Evolutionary conservation across 2,329 filamentous ascomycete genomes (phyloP), one percentile per base, ranked within the genome.

Genomic region (Pseudonectria foliicola): DNA sequence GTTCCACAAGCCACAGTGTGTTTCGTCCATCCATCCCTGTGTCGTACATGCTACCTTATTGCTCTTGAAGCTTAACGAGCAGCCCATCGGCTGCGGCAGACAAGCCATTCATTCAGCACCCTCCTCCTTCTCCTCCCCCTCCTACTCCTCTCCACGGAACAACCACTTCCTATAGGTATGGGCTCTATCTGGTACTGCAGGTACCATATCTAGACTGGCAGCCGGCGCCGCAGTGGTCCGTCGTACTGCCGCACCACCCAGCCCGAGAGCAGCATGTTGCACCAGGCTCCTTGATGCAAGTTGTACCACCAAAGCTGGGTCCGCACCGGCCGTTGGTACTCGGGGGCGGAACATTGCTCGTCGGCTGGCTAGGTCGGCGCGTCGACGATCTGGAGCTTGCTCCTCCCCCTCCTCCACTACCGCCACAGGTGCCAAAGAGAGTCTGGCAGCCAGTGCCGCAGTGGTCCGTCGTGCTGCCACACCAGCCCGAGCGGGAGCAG

Each of bases 401-500:
- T 6, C 18, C 18, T 5, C 18, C 18, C 5, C 18, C 18, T 21
- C 18, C 18, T 5, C 18, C 18, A 8, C 18, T 8, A 6, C 18
- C 38, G 2, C 38, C 45, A 18, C 56, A 59, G 4, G 37, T 50
- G 1, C 58, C 58, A 16, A 47, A 61, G 2, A 38, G 46, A 3
- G 54, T 42, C 43, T 67, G 64, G 39, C 64, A 68, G 4, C 62
- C 63, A 2, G 45, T 45, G 10, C 52, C 53, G 50, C 65, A 68
- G 42, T 68, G 62, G 11, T 56, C 60, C 13, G 49, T 48, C 2
- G 59, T 61, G 10, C 53, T 50, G 25, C 67, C 64, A 43, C 66
- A 69, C 50, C 50, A 53, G 4, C 46, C 48, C 7, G 40, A 39
- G 23, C 39, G 21, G 4, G 48, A 50, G 28, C 50, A 53, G 39